Evolutionary conservation across 2,329 filamentous ascomycete species (phyloP), one percentile per base, ranked within the genome.

Genomic region (Monilinia fructigena): DNA sequence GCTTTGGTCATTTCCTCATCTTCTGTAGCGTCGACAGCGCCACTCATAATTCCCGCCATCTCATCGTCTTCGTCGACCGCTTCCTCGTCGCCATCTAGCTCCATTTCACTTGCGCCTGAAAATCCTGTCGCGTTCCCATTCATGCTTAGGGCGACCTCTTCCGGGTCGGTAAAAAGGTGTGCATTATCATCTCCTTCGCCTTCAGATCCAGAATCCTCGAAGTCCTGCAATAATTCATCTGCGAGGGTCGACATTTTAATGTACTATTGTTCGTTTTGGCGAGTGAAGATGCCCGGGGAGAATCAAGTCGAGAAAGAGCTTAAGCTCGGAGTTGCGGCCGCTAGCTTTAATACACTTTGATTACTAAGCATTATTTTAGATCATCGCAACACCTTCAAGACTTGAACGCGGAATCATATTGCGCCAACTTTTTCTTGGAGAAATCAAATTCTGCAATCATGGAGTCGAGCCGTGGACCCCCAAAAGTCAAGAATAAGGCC

Each of bases 401-500:
- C 35, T 52, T 16, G 42, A 66, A 42, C 58, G 59, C 42, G 65
- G 42, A 50, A 50, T 54, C 45, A 16, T 63, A 18, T 47, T 59
- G 47, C 56, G 55, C 62, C 63, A 68, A 56, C 59, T 42, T 28
- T 55, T 53, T 54, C 52, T 56, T 40, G 31, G 47, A 55, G 16
- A 50, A 14, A 56, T 45, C 14, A 20, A 48, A 50, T 18, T 35
- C 40, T 23, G 20, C 68, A 78, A 85, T 69, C 70, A 97, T 98
- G 93, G 94, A 98, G 83, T 87, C 89, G 67, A 89, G 91, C 72
- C 89, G 94, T 71, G 95, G 94, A 74, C 94, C 95, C 67, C 94
- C 95, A 16, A 85, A 93, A 85, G 95, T 99, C 83, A 98, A 98
- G 80, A 98, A 99, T 84, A 99, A 99, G 89, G 92, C 91, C 71